Evolutionary conservation across 2,329 filamentous ascomycete species (phyloP).

Genomic region (Arthrobotrys iridis): DNA sequence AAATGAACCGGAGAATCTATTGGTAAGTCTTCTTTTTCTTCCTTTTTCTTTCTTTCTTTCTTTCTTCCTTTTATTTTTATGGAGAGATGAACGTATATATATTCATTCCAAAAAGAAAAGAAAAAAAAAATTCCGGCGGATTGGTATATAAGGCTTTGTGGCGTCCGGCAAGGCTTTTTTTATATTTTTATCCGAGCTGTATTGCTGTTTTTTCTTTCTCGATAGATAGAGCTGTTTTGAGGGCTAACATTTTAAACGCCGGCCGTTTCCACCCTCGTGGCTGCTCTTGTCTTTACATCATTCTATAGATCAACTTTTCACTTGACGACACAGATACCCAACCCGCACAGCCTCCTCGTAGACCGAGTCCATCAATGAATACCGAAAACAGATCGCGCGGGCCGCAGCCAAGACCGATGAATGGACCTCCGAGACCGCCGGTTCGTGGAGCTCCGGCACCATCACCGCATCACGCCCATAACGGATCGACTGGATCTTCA

Average conservation of each 20-base stretch:
- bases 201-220: slow-evolving; percentile 11
- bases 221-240: slow-evolving; percentile 21
- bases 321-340: slow-evolving; percentile 46
- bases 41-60: too few species aligned
- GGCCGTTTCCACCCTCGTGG: neutral
- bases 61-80: neutral
- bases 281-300: neutral
- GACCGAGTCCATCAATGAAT: slow-evolving; percentile 43
- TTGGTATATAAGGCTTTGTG: slow-evolving; percentile 7
- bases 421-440: slow-evolving; percentile 36
- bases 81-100: neutral
- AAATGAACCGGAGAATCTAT: slow-evolving; percentile 47
- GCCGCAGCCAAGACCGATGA: slow-evolving; percentile 30
- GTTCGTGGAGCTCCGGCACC: slow-evolving; percentile 38
- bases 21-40: slow-evolving; percentile 26
- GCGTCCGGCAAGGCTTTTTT: neutral
- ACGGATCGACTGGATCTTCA: slow-evolving; percentile 24
- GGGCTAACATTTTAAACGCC: slow-evolving; percentile 14
- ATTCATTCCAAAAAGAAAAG: too few species aligned
- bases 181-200: neutral
- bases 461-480: slow-evolving; percentile 28
- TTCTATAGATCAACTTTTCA: slow-evolving; percentile 44
- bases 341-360: slow-evolving; percentile 26
- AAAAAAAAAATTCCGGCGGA: too few species aligned
- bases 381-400: slow-evolving; percentile 49